Conservation (phyloP, 208 protist species). For the Leishmania lainsoni region DNA sequence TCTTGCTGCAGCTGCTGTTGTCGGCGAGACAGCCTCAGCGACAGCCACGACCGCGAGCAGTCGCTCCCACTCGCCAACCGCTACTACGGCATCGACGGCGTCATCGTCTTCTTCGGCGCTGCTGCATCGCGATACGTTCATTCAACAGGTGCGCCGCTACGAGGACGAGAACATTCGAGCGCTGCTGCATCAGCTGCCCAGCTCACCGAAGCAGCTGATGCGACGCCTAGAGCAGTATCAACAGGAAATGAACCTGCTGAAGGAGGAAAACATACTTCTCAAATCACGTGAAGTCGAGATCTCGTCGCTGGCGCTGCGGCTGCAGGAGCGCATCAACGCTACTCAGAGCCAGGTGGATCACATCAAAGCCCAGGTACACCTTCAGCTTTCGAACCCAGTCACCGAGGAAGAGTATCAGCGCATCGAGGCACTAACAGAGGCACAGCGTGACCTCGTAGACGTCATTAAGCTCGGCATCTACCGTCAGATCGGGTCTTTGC, state of each 20-base stretch:
- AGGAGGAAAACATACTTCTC: conserved; percentile 72
- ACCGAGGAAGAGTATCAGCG: conserved; percentile 75
- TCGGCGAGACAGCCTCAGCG: conserved; percentile 6
- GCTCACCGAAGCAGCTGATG: conserved; percentile 69
- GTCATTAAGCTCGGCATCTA: conserved; percentile 86
- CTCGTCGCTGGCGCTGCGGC: conserved; percentile 61
- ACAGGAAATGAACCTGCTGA: conserved; percentile 63
- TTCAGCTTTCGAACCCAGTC: conserved; percentile 75
- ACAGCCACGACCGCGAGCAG: conserved; percentile 21
- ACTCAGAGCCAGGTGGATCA: conserved; percentile 87
- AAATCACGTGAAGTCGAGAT: conserved; percentile 83
- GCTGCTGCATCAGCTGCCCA: conserved; percentile 49
- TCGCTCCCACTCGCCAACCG: conserved; percentile 15
- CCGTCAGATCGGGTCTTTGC: conserved; percentile 68
- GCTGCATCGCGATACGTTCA: not conserved
- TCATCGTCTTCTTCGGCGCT: not conserved
- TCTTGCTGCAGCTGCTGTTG: not conserved
- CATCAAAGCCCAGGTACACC: conserved; percentile 75
- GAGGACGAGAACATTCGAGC: conserved; percentile 21
- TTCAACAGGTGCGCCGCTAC: conserved; percentile 7
- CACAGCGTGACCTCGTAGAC: conserved; percentile 78
- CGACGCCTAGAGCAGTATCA: conserved; percentile 70
- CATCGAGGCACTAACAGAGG: conserved; percentile 68
- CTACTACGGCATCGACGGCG: conserved; percentile 9
- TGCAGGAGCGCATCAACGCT: conserved; percentile 78